These are phyloP conservation scores for Cyclotella baltica DNA, from an alignment of 108 stramenopile genomes.

Conservation along the genomic window DNA sequence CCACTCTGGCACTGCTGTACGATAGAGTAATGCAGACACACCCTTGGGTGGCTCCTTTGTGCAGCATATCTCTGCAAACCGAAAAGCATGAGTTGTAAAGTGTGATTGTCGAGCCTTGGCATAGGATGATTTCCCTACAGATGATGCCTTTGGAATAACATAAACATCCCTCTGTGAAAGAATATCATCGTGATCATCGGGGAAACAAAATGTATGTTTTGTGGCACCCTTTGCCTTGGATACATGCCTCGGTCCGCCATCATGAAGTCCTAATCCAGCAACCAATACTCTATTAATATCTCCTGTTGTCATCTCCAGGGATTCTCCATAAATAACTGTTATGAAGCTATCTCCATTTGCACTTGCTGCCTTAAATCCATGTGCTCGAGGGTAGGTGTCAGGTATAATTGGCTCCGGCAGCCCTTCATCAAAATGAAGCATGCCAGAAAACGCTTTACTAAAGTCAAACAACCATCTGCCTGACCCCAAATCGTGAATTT, in stretches of 20 bases:
- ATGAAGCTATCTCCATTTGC: slow-evolving; percentile 26
- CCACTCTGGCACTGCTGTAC: slow-evolving; percentile 45
- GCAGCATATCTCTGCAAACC: slow-evolving; percentile 49
- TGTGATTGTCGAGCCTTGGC: slow-evolving; percentile 43
- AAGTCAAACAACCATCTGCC: slow-evolving; percentile 56
- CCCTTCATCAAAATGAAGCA: slow-evolving; percentile 53
- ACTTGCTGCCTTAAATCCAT: slow-evolving; percentile 30
- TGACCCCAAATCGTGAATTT: slow-evolving; percentile 38
- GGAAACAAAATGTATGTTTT: slow-evolving; percentile 22
- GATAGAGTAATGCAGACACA: slow-evolving; percentile 34
- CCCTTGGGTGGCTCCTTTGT: slow-evolving; percentile 25
- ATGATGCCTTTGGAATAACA: slow-evolving; percentile 10
- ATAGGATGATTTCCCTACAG: background rate
- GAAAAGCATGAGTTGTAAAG: slow-evolving; percentile 47
- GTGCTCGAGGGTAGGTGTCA: slow-evolving; percentile 31
- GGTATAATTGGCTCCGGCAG: slow-evolving; percentile 47
- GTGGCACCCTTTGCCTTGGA: slow-evolving; percentile 11
- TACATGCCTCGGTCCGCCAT: slow-evolving; percentile 34
- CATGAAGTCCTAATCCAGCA: slow-evolving; percentile 43
- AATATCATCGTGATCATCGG: slow-evolving; percentile 42
- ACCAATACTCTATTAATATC: slow-evolving; percentile 50
- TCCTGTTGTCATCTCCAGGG: slow-evolving; percentile 49
- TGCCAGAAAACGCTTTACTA: slow-evolving; percentile 50
- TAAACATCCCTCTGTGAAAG: slow-evolving; percentile 38
- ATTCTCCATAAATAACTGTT: slow-evolving; percentile 47